A percentile compares a stretch with the other conserved stretches of the same genome.
Evolutionary conservation across 306 rosid species (phyloP).

Genomic region (Dalbergia cochinchinensis): DNA sequence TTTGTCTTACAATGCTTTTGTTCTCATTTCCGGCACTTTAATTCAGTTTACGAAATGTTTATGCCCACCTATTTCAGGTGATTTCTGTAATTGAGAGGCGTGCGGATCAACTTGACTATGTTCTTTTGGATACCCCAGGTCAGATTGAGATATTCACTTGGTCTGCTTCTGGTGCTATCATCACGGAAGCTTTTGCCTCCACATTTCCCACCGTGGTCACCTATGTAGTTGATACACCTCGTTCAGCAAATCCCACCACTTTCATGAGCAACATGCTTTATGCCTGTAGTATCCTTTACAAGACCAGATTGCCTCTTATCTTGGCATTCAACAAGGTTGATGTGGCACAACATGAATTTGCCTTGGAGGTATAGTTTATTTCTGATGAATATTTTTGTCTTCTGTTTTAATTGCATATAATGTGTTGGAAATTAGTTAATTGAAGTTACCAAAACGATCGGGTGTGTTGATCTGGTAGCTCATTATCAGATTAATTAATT

Average conservation of each 20-base stretch:
- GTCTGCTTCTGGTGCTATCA: slow-evolving; percentile 98
- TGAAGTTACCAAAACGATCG: background rate
- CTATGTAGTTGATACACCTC: slow-evolving; percentile 90
- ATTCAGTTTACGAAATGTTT: slow-evolving; percentile 23
- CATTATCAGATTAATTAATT: background rate
- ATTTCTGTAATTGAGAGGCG: slow-evolving; percentile 80
- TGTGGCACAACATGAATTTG: slow-evolving; percentile 85
- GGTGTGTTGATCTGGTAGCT: slow-evolving; percentile 8
- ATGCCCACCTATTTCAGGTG: slow-evolving; percentile 63
- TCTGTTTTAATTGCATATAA: background rate
- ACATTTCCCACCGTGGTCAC: slow-evolving; percentile 92
- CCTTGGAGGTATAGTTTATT: slow-evolving; percentile 77
- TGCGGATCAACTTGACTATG: slow-evolving; percentile 92
- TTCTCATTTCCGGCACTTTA: slow-evolving; percentile 22
- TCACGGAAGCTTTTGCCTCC: slow-evolving; percentile 98
- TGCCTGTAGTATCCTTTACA: slow-evolving; percentile 94
- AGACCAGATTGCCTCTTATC: slow-evolving; percentile 87
- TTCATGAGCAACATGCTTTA: slow-evolving; percentile 99
- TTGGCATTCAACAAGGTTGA: slow-evolving; percentile 90
- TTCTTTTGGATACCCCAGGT: slow-evolving; percentile 93
- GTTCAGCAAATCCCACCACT: slow-evolving; percentile 80
- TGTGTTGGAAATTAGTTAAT: slow-evolving; percentile 20
- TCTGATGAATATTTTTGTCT: slow-evolving; percentile 15
- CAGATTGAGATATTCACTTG: slow-evolving; percentile 98
- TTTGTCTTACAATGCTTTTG: background rate